Evolutionary conservation across 805 yeast genomes (phyloP).

Genomic region (Yarrowia sp.): DNA sequence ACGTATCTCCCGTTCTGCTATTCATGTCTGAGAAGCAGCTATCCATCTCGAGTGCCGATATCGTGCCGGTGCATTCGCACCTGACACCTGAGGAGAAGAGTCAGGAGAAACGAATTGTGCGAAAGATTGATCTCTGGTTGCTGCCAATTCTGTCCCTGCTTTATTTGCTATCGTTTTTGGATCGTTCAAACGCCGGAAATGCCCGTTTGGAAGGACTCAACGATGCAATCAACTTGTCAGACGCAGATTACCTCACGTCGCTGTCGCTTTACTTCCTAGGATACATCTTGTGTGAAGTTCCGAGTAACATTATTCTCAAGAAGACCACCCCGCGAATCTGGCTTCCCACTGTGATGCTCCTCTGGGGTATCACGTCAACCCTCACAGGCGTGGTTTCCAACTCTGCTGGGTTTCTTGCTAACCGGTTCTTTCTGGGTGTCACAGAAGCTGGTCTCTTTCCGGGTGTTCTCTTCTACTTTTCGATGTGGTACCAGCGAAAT

Average conservation of each 20-base stretch:
- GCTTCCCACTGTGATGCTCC: slow-evolving; percentile 40
- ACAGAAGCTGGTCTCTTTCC: slow-evolving; percentile 48
- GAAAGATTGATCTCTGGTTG: slow-evolving; percentile 46
- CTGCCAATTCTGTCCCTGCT: slow-evolving; percentile 46
- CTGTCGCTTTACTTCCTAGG: slow-evolving; percentile 43
- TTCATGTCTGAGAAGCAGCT: not conserved
- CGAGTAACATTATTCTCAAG: slow-evolving; percentile 41
- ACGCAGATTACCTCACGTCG: slow-evolving; percentile 47
- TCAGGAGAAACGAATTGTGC: slow-evolving; percentile 27
- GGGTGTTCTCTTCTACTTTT: slow-evolving; percentile 43
- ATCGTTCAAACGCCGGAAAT: slow-evolving; percentile 49
- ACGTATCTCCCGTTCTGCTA: too few species aligned
- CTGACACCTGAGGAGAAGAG: not conserved
- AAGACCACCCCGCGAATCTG: slow-evolving; percentile 41
- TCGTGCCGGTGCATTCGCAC: not conserved
- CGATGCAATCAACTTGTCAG: slow-evolving; percentile 42
- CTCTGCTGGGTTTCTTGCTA: slow-evolving; percentile 38
- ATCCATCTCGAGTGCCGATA: not conserved
- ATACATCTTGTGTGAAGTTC: slow-evolving; percentile 43
- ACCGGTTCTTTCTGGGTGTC: slow-evolving; percentile 44
- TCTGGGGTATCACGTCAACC: slow-evolving; percentile 44
- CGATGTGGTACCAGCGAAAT: slow-evolving; percentile 43
- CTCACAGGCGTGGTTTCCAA: slow-evolving; percentile 39
- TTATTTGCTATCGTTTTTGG: slow-evolving; percentile 47
- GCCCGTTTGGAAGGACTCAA: slow-evolving; percentile 49